Percentiles rank a stretch among this genome's conserved stretches.
These are phyloP conservation scores for Filosporella fistucella DNA, from an alignment of 495 filamentous ascomycete genomes.

Conservation along the genomic window DNA sequence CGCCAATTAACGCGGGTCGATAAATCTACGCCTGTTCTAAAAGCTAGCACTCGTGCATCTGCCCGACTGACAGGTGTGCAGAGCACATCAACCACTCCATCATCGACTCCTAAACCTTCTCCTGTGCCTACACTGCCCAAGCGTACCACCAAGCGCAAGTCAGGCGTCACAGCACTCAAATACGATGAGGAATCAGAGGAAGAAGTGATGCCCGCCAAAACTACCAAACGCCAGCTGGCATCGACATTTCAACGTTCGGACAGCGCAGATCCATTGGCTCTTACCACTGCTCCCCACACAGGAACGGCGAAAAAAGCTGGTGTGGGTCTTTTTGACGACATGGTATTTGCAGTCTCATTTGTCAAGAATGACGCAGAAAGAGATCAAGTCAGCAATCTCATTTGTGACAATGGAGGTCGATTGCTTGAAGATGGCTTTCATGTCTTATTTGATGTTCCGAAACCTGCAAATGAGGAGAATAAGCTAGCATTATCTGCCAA, in stretches of 20 bases:
- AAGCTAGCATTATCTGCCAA: constrained; percentile 30
- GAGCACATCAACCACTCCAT: not conserved
- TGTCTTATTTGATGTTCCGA: constrained; percentile 59
- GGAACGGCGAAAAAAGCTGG: not conserved
- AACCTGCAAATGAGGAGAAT: constrained; percentile 8
- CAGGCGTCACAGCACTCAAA: not conserved
- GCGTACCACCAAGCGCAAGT: constrained; percentile 10
- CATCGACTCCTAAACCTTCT: not conserved
- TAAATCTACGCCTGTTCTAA: too few species aligned
- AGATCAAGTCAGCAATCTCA: constrained; percentile 17
- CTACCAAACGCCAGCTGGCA: constrained; percentile 16
- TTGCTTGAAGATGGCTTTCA: constrained; percentile 78
- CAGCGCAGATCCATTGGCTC: constrained; percentile 15
- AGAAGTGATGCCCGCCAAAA: not conserved
- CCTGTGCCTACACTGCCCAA: not conserved
- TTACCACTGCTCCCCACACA: not conserved
- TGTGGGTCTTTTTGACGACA: constrained; percentile 13
- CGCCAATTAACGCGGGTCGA: not conserved
- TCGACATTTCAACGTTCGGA: not conserved
- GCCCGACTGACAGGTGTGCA: not conserved
- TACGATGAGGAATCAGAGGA: not conserved
- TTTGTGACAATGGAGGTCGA: constrained; percentile 59
- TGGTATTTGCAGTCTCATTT: constrained; percentile 26
- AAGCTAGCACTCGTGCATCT: not conserved
- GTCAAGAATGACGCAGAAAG: constrained; percentile 18